Percentiles rank a stretch among this genome's conserved stretches.
phyloP scores from a whole-genome alignment of 345 rosid genomes.

The Acer saccharum region DNA sequence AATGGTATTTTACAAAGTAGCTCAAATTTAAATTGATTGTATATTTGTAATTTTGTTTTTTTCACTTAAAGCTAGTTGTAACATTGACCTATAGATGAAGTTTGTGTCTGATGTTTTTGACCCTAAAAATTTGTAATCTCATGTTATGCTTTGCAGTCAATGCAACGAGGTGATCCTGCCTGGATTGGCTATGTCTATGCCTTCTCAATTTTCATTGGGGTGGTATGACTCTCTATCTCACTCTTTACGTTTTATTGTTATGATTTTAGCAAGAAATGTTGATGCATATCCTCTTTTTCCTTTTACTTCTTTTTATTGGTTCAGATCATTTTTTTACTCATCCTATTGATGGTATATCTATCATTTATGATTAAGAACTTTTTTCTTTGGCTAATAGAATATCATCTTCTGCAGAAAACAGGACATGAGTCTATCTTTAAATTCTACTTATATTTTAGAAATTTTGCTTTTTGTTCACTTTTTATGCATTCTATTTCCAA shows the following conservation, averaged over 20 bases:
- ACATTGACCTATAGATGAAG: background rate
- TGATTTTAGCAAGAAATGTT: background rate
- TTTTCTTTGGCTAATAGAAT: background rate
- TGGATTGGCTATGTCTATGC: constrained; percentile 89
- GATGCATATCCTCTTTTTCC: no score
- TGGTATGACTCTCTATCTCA: constrained; percentile 49
- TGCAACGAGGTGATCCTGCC: constrained; percentile 90
- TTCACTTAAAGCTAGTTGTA: background rate
- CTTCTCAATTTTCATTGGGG: constrained; percentile 77
- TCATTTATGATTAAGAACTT: background rate
- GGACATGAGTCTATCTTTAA: background rate
- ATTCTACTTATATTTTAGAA: background rate
- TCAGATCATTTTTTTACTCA: no score
- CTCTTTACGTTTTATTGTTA: background rate
- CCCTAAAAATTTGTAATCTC: constrained; percentile 5
- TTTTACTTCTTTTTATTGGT: no score
- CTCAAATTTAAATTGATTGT: constrained; percentile 8
- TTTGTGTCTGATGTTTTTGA: background rate
- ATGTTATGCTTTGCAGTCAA: constrained; percentile 59
- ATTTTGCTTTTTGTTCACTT: background rate
- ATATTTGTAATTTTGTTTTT: background rate
- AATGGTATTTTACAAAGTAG: background rate
- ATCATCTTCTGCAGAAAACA: background rate
- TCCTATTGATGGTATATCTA: background rate
- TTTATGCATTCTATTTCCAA: background rate